Conservation (phyloP, 805 yeast genomes). For the Candida railenensis region DNA sequence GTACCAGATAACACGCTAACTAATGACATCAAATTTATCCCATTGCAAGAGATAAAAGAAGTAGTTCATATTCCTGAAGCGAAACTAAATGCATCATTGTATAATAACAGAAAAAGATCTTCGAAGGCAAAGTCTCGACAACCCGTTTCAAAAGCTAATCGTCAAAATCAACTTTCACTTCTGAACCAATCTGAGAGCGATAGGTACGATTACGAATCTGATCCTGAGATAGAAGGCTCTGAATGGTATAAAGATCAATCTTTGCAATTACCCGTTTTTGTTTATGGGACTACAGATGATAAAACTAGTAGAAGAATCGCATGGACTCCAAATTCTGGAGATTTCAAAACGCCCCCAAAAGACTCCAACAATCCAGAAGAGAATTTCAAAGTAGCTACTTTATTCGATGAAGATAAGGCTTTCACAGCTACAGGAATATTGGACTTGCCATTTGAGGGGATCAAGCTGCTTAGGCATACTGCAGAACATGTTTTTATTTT, state of each 20-base stretch:
- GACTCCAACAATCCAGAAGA: constrained; percentile 40
- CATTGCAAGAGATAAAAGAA: constrained; percentile 56
- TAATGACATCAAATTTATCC: constrained; percentile 34
- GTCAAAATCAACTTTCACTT: neutral
- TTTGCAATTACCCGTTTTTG: constrained; percentile 48
- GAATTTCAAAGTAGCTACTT: constrained; percentile 58
- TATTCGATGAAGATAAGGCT: constrained; percentile 62
- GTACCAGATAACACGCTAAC: constrained; percentile 44
- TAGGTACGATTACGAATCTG: constrained; percentile 32
- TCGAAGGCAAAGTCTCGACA: neutral
- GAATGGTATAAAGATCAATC: constrained; percentile 51
- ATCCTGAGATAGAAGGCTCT: constrained; percentile 44
- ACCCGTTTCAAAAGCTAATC: neutral
- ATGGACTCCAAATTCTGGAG: constrained; percentile 59
- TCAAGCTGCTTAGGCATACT: constrained; percentile 59
- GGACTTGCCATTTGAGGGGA: constrained; percentile 59
- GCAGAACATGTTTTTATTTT: constrained; percentile 71
- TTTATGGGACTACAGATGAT: constrained; percentile 47
- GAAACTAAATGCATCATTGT: constrained; percentile 12
- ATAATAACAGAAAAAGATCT: constrained; percentile 7
- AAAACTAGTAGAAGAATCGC: constrained; percentile 53
- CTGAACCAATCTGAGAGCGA: constrained; percentile 7
- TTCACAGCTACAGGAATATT: constrained; percentile 74
- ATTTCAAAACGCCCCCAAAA: constrained; percentile 33
- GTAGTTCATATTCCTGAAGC: constrained; percentile 52